Conservation (phyloP, 345 rosid genomes). For the Melaleuca quinquenervia region DNA sequence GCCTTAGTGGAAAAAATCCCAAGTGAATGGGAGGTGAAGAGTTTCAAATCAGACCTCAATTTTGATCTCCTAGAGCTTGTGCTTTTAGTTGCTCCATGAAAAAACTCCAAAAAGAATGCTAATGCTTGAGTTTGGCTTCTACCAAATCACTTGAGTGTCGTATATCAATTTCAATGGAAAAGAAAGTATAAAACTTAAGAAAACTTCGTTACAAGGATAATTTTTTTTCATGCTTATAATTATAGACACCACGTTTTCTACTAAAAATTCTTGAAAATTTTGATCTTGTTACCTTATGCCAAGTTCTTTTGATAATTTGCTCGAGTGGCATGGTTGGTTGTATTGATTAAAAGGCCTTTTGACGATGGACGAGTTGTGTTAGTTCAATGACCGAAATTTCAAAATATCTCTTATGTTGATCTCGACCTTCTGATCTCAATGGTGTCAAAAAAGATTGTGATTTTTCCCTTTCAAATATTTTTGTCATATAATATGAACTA, state of each 20-base stretch:
- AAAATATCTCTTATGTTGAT: not conserved
- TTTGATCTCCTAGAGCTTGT: too few relatives aligned
- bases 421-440: not conserved
- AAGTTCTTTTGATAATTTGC: not conserved
- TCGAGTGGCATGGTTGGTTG: not conserved
- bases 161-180: rapidly evolving
- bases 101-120: not conserved
- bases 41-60: too few relatives aligned
- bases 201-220: not conserved
- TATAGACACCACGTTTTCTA: not conserved
- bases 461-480: not conserved
- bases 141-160: not conserved
- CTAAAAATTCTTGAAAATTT: not conserved
- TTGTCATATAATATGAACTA: not conserved
- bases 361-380: not conserved
- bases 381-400: not conserved
- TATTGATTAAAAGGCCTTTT: not conserved
- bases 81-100: too few relatives aligned
- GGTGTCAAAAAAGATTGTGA: not conserved
- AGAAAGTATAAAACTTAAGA: not conserved
- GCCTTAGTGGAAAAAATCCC: too few relatives aligned
- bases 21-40: too few relatives aligned
- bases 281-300: not conserved
- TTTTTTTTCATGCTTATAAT: not conserved
- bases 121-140: not conserved